Evolutionary conservation across 75 land plant species (phyloP), one percentile per base, ranked within the genome.

Genomic region (Picea glauca): DNA sequence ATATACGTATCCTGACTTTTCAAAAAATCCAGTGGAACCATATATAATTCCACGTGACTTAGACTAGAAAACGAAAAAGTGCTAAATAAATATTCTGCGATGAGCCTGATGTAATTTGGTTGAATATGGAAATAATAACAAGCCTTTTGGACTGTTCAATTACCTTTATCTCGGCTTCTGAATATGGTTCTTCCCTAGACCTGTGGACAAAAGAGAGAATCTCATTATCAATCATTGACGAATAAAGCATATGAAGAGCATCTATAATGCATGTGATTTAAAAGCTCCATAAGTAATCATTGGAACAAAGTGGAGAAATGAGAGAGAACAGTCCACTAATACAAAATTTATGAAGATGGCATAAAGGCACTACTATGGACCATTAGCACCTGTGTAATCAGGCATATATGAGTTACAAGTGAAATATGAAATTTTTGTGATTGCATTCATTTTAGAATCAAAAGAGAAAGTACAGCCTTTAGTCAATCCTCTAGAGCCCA

Each of bases 101-200:
- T 50, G 56, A 12, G 56, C 56, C 56, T 9, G 56, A 50, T 50
- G 12, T 70, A 70, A 70, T 43, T 46, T 38, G 54, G 54, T 20
- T 21, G 11, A 40, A 35, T 2, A 18, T 43, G 73, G 23, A 43
- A 9, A 67, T 1, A 20, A 70, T 17, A 70, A 38, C 73, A 18
- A 68, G 5, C 21, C 40, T 68, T 33, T 20, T 40, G 8, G 20
- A 68, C 2, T 38, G n/a, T 68, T 73, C 17, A n/a, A 38, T 60
- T 80, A 91, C 93, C 93, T 91, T 91, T 46, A 91, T 89, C 81
- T 91, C 93, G 60, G 82, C 89, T 70, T 91, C 93, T 32, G 93
- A 75, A 62, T 89, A 91, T 56, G 91, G 86, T 38, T 76, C 63
- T 78, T 59, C 40, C 79, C 89, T 81, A 13, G 73, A 79, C 87